Evolutionary conservation across 2,329 filamentous ascomycete species (phyloP).

Genomic region (Capronia coronata): DNA sequence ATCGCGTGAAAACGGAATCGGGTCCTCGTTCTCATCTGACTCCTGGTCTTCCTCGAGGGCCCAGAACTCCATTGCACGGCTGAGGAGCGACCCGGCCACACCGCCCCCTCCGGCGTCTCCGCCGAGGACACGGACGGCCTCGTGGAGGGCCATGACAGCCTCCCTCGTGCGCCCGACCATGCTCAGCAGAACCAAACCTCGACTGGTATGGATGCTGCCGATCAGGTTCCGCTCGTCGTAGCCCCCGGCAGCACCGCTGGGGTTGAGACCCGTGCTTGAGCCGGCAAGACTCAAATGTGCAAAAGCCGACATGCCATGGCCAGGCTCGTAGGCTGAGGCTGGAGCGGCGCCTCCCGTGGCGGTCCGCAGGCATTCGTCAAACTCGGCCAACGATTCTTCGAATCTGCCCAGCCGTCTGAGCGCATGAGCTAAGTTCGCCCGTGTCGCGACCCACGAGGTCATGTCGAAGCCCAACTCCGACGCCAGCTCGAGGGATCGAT

Average conservation of each 20-base stretch:
- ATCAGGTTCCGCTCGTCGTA: constrained; percentile 44
- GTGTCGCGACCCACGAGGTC: constrained; percentile 72
- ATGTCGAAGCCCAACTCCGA: constrained; percentile 76
- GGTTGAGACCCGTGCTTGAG: constrained; percentile 16
- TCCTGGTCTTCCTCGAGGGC: constrained; percentile 35
- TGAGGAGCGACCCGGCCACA: constrained; percentile 42
- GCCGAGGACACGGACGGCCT: constrained; percentile 49
- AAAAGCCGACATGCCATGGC: constrained; percentile 19
- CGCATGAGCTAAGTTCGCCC: constrained; percentile 85
- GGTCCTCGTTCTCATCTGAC: constrained; percentile 12
- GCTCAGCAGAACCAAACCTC: constrained; percentile 78
- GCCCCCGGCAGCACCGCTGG: constrained; percentile 38
- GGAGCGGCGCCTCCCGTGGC: constrained; percentile 59
- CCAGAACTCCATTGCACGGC: constrained; percentile 43
- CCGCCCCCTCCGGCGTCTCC: constrained; percentile 44
- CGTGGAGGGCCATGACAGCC: constrained; percentile 74
- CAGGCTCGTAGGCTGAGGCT: constrained; percentile 16
- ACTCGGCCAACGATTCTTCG: constrained; percentile 67
- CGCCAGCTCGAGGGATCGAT: constrained; percentile 67
- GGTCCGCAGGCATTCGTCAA: constrained; percentile 77
- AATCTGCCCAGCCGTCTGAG: constrained; percentile 65
- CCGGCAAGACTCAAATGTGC: constrained; percentile 20
- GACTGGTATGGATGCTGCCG: constrained; percentile 43
- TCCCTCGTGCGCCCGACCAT: constrained; percentile 63
- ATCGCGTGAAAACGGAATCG: constrained; percentile 4